phyloP scores from a whole-genome alignment of 177 flowering plant species.

The Vitis hybrid region DNA sequence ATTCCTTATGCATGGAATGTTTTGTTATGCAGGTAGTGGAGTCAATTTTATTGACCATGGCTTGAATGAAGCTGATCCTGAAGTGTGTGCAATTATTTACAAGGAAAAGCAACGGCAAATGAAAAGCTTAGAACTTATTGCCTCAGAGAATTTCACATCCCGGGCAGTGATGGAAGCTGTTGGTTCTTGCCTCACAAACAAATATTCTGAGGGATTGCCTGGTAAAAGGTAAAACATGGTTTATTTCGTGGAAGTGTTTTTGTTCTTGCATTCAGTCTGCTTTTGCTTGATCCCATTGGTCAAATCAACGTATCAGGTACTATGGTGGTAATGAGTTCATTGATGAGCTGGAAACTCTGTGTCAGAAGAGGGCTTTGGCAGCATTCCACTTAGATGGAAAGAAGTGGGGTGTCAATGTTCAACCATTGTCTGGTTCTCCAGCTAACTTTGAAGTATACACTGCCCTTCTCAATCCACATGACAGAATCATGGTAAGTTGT shows the following conservation, averaged over 20 bases:
- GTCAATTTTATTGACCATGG: slow-evolving; percentile 49
- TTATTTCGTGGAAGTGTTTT: neutral
- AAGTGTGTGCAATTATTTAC: slow-evolving; percentile 59
- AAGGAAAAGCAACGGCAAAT: slow-evolving; percentile 84
- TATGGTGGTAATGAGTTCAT: slow-evolving; percentile 96
- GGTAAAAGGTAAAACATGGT: slow-evolving; percentile 71
- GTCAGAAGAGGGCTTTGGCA: slow-evolving; percentile 82
- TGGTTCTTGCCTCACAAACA: slow-evolving; percentile 95
- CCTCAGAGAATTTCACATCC: slow-evolving; percentile 94
- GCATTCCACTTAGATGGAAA: slow-evolving; percentile 71
- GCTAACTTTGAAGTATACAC: slow-evolving; percentile 97
- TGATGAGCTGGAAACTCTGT: slow-evolving; percentile 85
- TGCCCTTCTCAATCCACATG: slow-evolving; percentile 88
- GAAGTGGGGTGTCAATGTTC: slow-evolving; percentile 98
- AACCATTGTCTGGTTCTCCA: slow-evolving; percentile 95
- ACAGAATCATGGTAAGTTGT: slow-evolving; percentile 74
- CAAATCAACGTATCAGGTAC: slow-evolving; percentile 45
- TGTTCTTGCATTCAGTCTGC: slow-evolving; percentile 4
- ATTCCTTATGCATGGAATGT: slow-evolving; percentile 1
- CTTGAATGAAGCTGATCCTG: slow-evolving; percentile 72
- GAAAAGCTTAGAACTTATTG: slow-evolving; percentile 84
- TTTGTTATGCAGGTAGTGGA: slow-evolving; percentile 31
- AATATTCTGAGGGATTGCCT: slow-evolving; percentile 93
- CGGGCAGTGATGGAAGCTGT: slow-evolving; percentile 97
- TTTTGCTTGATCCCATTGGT: neutral